Conservation (phyloP, 768 basidiomycete genomes). For the Ramaria rubella region DNA sequence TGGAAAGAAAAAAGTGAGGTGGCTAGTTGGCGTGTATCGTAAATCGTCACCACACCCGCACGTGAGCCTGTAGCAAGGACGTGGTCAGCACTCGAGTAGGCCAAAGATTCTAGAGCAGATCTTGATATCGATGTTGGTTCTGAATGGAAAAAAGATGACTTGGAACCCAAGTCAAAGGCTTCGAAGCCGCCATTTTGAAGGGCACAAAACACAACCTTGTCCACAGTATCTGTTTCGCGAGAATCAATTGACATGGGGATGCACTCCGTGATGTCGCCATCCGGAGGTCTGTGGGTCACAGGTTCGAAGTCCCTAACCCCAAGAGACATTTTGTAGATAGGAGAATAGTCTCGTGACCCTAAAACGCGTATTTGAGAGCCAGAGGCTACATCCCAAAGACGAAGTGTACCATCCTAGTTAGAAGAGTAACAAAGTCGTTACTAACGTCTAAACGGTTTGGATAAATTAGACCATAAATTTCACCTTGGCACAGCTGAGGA, state of each 20-base stretch:
- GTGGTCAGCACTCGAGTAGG: conserved; percentile 33
- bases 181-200: conserved; percentile 52
- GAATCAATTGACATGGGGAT: conserved; percentile 16
- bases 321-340: conserved; percentile 40
- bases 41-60: conserved; percentile 47
- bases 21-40: conserved; percentile 44
- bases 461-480: background rate
- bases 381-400: conserved; percentile 66
- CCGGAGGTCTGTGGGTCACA: conserved; percentile 18
- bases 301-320: conserved; percentile 31
- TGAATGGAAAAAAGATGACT: conserved; percentile 25
- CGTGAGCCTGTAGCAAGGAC: conserved; percentile 55
- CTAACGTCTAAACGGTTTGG: background rate
- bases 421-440: background rate
- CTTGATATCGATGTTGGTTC: conserved; percentile 16
- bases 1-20: conserved; percentile 33
- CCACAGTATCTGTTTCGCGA: conserved; percentile 40
- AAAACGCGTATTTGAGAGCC: conserved; percentile 43
- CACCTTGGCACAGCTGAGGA: conserved; percentile 54
- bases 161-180: conserved; percentile 45
- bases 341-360: conserved; percentile 31
- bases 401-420: conserved; percentile 51
- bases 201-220: conserved; percentile 47
- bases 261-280: conserved; percentile 15
- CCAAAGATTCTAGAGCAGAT: conserved; percentile 39